phyloP scores from a whole-genome alignment of 495 filamentous ascomycete species.

The Aspergillus egyptiacus region DNA sequence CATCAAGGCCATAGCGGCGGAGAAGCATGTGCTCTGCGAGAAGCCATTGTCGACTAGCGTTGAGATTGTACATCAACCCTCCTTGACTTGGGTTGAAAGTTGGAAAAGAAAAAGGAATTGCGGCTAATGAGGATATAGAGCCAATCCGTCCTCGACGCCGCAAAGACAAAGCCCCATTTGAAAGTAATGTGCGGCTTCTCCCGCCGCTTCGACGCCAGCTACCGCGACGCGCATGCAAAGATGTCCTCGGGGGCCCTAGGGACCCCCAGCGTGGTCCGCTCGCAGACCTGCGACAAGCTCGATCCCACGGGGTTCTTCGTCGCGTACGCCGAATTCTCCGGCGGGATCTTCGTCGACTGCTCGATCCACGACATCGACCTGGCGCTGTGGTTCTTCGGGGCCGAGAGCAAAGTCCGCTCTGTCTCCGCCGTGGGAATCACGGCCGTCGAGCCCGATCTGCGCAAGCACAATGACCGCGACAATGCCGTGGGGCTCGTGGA shows the following conservation, averaged over 20 bases:
- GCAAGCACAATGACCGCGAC: slow-evolving; percentile 53
- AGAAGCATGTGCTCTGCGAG: slow-evolving; percentile 52
- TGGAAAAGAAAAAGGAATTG: neutral
- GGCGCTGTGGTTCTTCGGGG: slow-evolving; percentile 51
- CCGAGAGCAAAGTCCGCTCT: slow-evolving; percentile 44
- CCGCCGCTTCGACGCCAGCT: slow-evolving; percentile 51
- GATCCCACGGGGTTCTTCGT: slow-evolving; percentile 53
- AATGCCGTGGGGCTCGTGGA: slow-evolving; percentile 60
- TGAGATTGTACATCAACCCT: slow-evolving; percentile 37
- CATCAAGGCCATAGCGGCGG: slow-evolving; percentile 48
- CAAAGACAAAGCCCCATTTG: slow-evolving; percentile 42
- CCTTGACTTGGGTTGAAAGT: neutral
- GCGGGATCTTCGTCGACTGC: slow-evolving; percentile 59
- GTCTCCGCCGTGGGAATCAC: slow-evolving; percentile 51
- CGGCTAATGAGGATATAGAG: slow-evolving; percentile 33
- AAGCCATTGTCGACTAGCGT: slow-evolving; percentile 48
- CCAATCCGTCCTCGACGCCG: slow-evolving; percentile 47
- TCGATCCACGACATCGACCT: slow-evolving; percentile 56
- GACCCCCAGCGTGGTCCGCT: slow-evolving; percentile 46
- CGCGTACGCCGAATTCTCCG: slow-evolving; percentile 48
- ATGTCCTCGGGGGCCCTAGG: slow-evolving; percentile 46
- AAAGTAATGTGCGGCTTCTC: slow-evolving; percentile 59
- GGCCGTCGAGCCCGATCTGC: slow-evolving; percentile 54
- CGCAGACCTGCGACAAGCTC: slow-evolving; percentile 53
- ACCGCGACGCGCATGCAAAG: slow-evolving; percentile 46